Percentiles rank a stretch among this genome's conserved stretches.
phyloP scores from a whole-genome alignment of 768 basidiomycete genomes.

The Arthromyces matolae region DNA sequence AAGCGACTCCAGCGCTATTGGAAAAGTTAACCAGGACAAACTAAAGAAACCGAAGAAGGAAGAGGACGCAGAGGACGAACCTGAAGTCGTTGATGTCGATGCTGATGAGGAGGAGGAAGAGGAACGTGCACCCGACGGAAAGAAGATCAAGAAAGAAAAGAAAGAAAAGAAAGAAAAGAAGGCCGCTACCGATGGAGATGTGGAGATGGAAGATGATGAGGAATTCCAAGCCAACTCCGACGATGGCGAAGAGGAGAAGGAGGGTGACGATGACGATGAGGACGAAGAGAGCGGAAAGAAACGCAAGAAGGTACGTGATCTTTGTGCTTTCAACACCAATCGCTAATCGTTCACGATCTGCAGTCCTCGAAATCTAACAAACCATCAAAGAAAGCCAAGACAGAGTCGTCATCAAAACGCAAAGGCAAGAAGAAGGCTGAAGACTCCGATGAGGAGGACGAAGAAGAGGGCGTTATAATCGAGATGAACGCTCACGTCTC shows the following conservation, averaged over 20 bases:
- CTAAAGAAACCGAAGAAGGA: slow-evolving; percentile 32
- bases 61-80: slow-evolving; percentile 42
- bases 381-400: slow-evolving; percentile 44
- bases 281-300: slow-evolving; percentile 57
- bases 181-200: slow-evolving; percentile 41
- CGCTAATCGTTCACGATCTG: slow-evolving; percentile 7
- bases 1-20: slow-evolving; percentile 49
- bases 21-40: slow-evolving; percentile 38
- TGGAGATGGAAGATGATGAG: slow-evolving; percentile 44
- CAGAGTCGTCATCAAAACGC: slow-evolving; percentile 31
- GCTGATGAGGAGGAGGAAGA: slow-evolving; percentile 47
- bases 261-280: slow-evolving; percentile 50
- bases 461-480: slow-evolving; percentile 60
- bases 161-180: slow-evolving; percentile 41
- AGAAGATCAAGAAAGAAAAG: slow-evolving; percentile 38
- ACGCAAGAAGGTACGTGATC: slow-evolving; percentile 55
- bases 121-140: slow-evolving; percentile 40
- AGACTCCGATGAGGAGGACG: slow-evolving; percentile 47
- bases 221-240: slow-evolving; percentile 48
- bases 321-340: not conserved
- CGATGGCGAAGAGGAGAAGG: slow-evolving; percentile 52
- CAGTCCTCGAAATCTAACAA: slow-evolving; percentile 39
- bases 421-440: slow-evolving; percentile 56
- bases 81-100: slow-evolving; percentile 44
- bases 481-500: slow-evolving; percentile 89